Conservation (phyloP, 352 stramenopile species). For the Lagenidium sp. region DNA sequence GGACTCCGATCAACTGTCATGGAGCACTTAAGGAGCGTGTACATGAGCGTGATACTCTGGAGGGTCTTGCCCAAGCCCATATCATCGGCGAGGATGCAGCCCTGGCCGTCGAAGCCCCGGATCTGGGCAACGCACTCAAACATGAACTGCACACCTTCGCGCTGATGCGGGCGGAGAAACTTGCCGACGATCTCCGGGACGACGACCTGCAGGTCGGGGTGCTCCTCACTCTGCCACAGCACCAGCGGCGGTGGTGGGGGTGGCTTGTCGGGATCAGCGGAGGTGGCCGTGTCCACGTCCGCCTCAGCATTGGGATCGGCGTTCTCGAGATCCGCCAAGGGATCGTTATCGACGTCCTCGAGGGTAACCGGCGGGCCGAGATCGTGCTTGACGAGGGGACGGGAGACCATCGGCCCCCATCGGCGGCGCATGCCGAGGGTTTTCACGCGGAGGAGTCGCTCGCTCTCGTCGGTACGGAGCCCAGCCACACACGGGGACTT, state of each 20-base stretch:
- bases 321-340: conserved; percentile 18
- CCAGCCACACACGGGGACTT: conserved; percentile 70
- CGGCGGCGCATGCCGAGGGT: conserved; percentile 74
- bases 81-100: conserved; percentile 83
- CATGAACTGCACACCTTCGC: conserved; percentile 96
- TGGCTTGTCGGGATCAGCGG: conserved; percentile 20
- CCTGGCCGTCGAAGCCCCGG: conserved; percentile 67
- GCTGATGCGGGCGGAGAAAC: conserved; percentile 93
- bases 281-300: conserved; percentile 13
- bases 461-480: conserved; percentile 60
- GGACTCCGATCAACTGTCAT: conserved; percentile 42
- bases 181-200: conserved; percentile 91
- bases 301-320: conserved; percentile 6
- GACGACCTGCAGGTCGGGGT: conserved; percentile 55
- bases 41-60: conserved; percentile 84
- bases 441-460: conserved; percentile 68
- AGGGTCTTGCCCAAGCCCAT: conserved; percentile 86
- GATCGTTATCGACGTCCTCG: conserved; percentile 46
- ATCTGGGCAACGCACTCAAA: conserved; percentile 91
- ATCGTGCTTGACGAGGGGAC: conserved; percentile 55
- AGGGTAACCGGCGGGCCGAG: conserved; percentile 42
- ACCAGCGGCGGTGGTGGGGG: conserved; percentile 60
- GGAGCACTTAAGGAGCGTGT: conserved; percentile 67
- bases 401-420: conserved; percentile 35
- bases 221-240: conserved; percentile 66